Evolutionary conservation across 2,329 filamentous ascomycete species (phyloP).

Genomic region (Aspergillus chevalieri): DNA sequence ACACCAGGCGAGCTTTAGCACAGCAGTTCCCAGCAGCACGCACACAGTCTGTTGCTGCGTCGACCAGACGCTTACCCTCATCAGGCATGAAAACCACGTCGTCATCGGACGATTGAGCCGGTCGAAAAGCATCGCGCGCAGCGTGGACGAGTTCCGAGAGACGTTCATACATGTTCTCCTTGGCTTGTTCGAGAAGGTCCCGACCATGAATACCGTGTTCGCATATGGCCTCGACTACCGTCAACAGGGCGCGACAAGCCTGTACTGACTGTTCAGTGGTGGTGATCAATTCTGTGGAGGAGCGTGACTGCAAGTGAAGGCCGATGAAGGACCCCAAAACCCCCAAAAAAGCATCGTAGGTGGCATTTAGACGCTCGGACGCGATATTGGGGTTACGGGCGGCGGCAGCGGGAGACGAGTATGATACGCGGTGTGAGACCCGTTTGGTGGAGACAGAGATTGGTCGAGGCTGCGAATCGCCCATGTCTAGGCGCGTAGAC

Average conservation of each 20-base stretch:
- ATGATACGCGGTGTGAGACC: conserved; percentile 65
- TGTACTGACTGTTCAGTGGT: conserved; percentile 78
- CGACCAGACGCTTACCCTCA: conserved; percentile 67
- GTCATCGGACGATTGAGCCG: conserved; percentile 59
- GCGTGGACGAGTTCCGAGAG: conserved; percentile 75
- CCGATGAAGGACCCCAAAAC: conserved; percentile 92
- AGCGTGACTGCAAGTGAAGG: conserved; percentile 86
- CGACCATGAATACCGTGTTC: conserved; percentile 66
- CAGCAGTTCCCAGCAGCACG: conserved; percentile 87
- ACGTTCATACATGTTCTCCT: conserved; percentile 69
- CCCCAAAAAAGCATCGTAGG: conserved; percentile 83
- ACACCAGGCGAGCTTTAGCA: conserved; percentile 73
- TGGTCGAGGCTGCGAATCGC: conserved; percentile 23
- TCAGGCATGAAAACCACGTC: conserved; percentile 76
- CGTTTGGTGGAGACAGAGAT: conserved; percentile 41
- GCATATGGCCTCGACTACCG: conserved; percentile 75
- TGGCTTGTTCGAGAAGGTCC: conserved; percentile 61
- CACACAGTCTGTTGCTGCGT: conserved; percentile 79
- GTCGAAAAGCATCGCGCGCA: conserved; percentile 70
- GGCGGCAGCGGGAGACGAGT: conserved; percentile 60
- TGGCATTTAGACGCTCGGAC: conserved; percentile 71
- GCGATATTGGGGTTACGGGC: conserved; percentile 66
- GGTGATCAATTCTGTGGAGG: conserved; percentile 71
- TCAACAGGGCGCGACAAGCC: conserved; percentile 72
- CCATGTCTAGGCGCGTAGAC: conserved; percentile 19